Base-by-base conservation (phyloP, 129 eudicot genomes). In the Flaveria bidentis region DNA sequence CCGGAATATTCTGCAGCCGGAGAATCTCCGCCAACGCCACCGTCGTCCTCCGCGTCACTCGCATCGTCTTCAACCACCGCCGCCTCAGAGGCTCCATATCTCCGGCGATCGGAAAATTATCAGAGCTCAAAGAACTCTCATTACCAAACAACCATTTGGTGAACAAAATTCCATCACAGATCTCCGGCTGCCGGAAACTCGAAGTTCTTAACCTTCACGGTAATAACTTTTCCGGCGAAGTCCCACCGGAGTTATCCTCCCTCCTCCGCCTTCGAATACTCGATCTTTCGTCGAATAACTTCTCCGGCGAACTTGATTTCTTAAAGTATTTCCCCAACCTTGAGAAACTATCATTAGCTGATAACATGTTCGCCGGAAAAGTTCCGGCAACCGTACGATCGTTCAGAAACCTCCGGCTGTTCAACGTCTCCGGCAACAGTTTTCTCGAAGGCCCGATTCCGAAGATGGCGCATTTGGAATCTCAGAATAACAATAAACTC, bases 41-140 rank as follows among this genome's bases (percentile, higher is more conserved):
- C 45, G 85, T 80, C 20, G 41, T 36, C 7, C 88, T 90, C 39
- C 81, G 87, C 15, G 80, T 93, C 67, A 90, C 96, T 0, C 88
- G 96, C 15, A 51, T 93, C 9, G 88, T 82, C 16, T 82, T 86
- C 82, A 86, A 80, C 1, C 81, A 88, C 0, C 71, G 74, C 26
- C 45, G 75, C 3, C 80, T 93, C 13, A 72, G 52, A 22, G 98
- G 98, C 9, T 76, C 76, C 52, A 41, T 93, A 15, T 93, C 96
- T 63, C 92, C 96, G 9, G 83, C 88, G 2, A 87, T 90, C 45
- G 96, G 96, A 5, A 71, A 65, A 65, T 82, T 90, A 26, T 63
- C 91, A n/a, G 96, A 93, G 84, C 97, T 90, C 14, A 86, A 78
- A 78, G 97, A 93, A 68, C 88, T 93, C 9, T 85, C 89, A 1